phyloP scores from a whole-genome alignment of 2,329 filamentous ascomycete species.

The Nothophoma quercina region DNA sequence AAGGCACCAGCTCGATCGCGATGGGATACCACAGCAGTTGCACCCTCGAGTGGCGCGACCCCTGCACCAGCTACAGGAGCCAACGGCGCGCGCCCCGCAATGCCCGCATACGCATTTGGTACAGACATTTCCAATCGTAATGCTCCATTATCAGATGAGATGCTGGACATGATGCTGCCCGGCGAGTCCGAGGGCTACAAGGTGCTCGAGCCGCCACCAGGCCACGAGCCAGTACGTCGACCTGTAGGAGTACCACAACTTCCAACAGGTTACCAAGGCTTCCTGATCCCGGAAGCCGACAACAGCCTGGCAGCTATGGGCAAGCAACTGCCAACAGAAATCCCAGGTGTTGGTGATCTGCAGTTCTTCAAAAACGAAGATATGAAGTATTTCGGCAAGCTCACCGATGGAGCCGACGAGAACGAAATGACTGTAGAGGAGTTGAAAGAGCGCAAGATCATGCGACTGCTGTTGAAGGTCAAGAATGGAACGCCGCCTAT shows the following conservation, averaged over 20 bases:
- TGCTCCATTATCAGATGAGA: constrained; percentile 86
- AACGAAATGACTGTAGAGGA: constrained; percentile 92
- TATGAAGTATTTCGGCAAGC: constrained; percentile 98
- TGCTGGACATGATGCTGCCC: constrained; percentile 89
- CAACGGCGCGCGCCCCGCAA: constrained; percentile 31
- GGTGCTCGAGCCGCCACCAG: constrained; percentile 86
- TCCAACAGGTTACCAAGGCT: constrained; percentile 74
- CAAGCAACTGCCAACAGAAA: constrained; percentile 92
- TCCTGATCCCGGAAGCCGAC: constrained; percentile 97
- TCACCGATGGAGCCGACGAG: constrained; percentile 93
- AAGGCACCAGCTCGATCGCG: constrained; percentile 43
- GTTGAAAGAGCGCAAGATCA: constrained; percentile 97
- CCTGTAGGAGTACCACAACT: constrained; percentile 78
- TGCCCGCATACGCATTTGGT: constrained; percentile 72
- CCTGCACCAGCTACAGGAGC: constrained; percentile 30
- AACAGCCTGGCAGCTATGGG: constrained; percentile 77
- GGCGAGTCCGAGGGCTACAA: constrained; percentile 91
- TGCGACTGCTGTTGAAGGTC: constrained; percentile 94
- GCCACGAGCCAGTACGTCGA: constrained; percentile 82
- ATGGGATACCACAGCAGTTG: constrained; percentile 45
- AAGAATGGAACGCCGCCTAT: constrained; percentile 99
- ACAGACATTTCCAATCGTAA: constrained; percentile 82
- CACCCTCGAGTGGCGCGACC: constrained; percentile 31
- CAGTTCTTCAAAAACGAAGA: constrained; percentile 99
- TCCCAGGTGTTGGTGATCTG: constrained; percentile 92